Evolutionary conservation across 495 filamentous ascomycete species (phyloP).

Genomic region (Immersiella caudata): DNA sequence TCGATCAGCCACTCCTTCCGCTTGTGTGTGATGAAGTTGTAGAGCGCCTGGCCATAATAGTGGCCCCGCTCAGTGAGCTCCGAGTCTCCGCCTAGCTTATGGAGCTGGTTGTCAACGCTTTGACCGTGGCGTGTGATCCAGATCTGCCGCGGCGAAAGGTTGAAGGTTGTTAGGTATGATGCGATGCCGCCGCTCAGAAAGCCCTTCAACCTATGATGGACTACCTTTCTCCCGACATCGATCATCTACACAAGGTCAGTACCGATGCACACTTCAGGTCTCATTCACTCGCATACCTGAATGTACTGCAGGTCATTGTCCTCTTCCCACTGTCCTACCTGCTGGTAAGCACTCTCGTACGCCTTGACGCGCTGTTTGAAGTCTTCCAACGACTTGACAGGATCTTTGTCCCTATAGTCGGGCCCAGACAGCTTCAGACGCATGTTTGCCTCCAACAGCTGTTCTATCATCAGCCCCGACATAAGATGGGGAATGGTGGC

Average conservation of each 20-base stretch:
- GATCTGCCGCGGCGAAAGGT: constrained; percentile 90
- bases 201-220: constrained; percentile 84
- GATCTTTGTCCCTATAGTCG: constrained; percentile 94
- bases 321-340: constrained; percentile 90
- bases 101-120: constrained; percentile 74
- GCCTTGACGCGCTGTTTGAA: constrained; percentile 93
- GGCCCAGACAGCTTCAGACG: constrained; percentile 95
- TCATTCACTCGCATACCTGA: constrained; percentile 51
- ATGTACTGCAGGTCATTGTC: constrained; percentile 87
- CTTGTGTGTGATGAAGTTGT: constrained; percentile 75
- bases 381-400: constrained; percentile 76
- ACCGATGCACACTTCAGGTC: background rate
- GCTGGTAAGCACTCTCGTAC: constrained; percentile 90
- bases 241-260: constrained; percentile 70
- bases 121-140: constrained; percentile 97
- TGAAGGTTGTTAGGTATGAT: constrained; percentile 94
- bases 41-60: constrained; percentile 70
- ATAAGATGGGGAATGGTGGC: constrained; percentile 8
- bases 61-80: constrained; percentile 74
- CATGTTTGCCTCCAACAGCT: constrained; percentile 94
- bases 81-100: constrained; percentile 85
- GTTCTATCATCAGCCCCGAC: constrained; percentile 10
- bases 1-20: constrained; percentile 74
- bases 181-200: constrained; percentile 90
- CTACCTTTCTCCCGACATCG: constrained; percentile 91